phyloP scores from a whole-genome alignment of 2,329 filamentous ascomycete genomes.

The Aspergillus terreus region DNA sequence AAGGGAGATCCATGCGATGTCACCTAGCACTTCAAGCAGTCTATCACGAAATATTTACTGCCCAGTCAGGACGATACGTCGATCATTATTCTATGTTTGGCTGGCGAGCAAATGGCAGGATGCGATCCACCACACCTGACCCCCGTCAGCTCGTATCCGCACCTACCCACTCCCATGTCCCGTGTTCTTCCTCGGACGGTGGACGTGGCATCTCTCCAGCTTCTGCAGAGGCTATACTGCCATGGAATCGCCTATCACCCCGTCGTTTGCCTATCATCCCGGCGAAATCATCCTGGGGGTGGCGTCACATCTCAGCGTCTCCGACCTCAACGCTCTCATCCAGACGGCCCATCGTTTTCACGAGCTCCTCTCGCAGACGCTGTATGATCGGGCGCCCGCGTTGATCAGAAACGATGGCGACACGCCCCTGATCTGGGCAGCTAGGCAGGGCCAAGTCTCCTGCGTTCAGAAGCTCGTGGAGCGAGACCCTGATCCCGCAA shows the following conservation, averaged over 20 bases:
- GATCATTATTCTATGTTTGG: neutral
- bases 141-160: too few relatives aligned
- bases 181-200: neutral
- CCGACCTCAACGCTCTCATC: constrained; percentile 4
- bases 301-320: neutral
- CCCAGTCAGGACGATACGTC: neutral
- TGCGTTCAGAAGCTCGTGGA: neutral
- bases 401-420: neutral
- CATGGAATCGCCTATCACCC: neutral
- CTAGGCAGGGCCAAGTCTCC: neutral
- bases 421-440: constrained; percentile 1
- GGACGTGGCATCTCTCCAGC: neutral
- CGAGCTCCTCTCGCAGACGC: neutral
- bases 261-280: neutral
- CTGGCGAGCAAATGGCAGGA: neutral
- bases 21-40: neutral
- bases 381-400: neutral
- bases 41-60: neutral
- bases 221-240: neutral
- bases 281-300: constrained; percentile 6
- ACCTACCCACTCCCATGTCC: neutral
- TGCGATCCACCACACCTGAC: neutral
- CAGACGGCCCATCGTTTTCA: constrained; percentile 1
- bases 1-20: neutral
- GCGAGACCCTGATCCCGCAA: neutral